Evolutionary conservation across 2,329 filamentous ascomycete genomes (phyloP).

Genomic region (Apiospora aurea): DNA sequence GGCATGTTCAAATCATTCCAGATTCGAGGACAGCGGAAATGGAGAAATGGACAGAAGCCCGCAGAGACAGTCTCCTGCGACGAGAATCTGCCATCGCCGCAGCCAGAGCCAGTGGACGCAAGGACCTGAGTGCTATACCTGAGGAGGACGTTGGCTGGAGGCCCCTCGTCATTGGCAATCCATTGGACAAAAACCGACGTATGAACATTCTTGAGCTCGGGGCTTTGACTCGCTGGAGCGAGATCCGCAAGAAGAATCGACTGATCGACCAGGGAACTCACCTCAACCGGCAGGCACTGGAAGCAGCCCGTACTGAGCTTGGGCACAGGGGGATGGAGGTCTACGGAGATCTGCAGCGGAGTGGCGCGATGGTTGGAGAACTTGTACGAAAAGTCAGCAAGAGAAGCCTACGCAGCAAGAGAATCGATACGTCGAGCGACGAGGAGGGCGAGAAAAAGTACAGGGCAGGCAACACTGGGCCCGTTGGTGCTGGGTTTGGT

Average conservation of each 20-base stretch:
- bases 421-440: constrained; percentile 36
- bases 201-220: constrained; percentile 78
- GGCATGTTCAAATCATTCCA: constrained; percentile 72
- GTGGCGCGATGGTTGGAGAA: constrained; percentile 40
- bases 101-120: constrained; percentile 38
- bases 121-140: constrained; percentile 46
- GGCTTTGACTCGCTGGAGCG: constrained; percentile 72
- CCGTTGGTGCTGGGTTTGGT: constrained; percentile 32
- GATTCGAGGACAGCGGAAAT: constrained; percentile 63
- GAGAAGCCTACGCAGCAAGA: constrained; percentile 40
- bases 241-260: constrained; percentile 69
- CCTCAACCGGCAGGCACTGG: constrained; percentile 45
- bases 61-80: constrained; percentile 56
- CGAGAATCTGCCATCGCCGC: constrained; percentile 49
- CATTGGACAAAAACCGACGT: constrained; percentile 70
- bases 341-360: constrained; percentile 39
- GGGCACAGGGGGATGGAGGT: constrained; percentile 37
- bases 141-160: constrained; percentile 69
- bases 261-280: constrained; percentile 56
- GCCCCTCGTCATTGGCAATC: constrained; percentile 75
- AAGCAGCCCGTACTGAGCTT: constrained; percentile 41
- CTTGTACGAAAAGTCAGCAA: constrained; percentile 45
- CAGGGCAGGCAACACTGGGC: constrained; percentile 30
- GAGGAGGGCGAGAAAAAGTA: constrained; percentile 33
- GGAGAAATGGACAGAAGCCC: constrained; percentile 57